Percentiles rank a stretch among this genome's conserved stretches.
Conservation (phyloP, 1,284 basidiomycete species). For the Sporisorium sorghi region DNA sequence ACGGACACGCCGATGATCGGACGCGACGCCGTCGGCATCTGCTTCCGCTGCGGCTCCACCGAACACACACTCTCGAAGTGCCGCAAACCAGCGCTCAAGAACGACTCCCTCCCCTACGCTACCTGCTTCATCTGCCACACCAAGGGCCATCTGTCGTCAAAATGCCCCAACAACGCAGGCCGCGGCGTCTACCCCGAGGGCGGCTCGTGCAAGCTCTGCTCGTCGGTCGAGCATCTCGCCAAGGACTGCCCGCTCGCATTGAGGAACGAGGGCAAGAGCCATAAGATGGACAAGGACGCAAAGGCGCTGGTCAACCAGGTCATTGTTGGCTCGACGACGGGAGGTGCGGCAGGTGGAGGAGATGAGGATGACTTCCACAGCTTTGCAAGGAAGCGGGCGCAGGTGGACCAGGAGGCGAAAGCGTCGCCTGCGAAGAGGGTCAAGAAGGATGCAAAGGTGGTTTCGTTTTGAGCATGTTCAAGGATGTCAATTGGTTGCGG, state of each 20-base stretch:
- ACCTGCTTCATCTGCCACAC: slow-evolving; percentile 87
- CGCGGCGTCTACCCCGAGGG: slow-evolving; percentile 91
- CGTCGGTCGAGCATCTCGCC: slow-evolving; percentile 84
- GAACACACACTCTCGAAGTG: slow-evolving; percentile 83
- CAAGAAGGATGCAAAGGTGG: slow-evolving; percentile 36
- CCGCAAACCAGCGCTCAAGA: slow-evolving; percentile 75
- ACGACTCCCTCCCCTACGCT: slow-evolving; percentile 79
- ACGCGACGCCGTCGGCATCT: slow-evolving; percentile 65
- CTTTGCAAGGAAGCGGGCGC: slow-evolving; percentile 76
- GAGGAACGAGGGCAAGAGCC: slow-evolving; percentile 68
- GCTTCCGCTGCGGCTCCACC: slow-evolving; percentile 81
- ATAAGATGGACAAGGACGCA: slow-evolving; percentile 27
- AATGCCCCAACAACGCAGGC: slow-evolving; percentile 82
- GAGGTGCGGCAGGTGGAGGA: slow-evolving; percentile 76
- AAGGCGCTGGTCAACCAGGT: slow-evolving; percentile 29
- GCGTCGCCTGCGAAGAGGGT: slow-evolving; percentile 5
- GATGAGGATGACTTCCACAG: slow-evolving; percentile 94
- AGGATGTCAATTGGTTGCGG: background rate
- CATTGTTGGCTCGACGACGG: slow-evolving; percentile 58
- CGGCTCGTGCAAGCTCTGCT: slow-evolving; percentile 91
- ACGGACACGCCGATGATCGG: slow-evolving; percentile 59
- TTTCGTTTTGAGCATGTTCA: slow-evolving; percentile 24
- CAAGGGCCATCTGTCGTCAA: slow-evolving; percentile 81
- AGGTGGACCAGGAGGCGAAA: slow-evolving; percentile 72
- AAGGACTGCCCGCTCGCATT: slow-evolving; percentile 81